Percentiles rank a stretch among this genome's conserved stretches.
These are phyloP conservation scores for Cinchona pubescens DNA, from an alignment of 257 asterid species.

Conservation along the genomic window DNA sequence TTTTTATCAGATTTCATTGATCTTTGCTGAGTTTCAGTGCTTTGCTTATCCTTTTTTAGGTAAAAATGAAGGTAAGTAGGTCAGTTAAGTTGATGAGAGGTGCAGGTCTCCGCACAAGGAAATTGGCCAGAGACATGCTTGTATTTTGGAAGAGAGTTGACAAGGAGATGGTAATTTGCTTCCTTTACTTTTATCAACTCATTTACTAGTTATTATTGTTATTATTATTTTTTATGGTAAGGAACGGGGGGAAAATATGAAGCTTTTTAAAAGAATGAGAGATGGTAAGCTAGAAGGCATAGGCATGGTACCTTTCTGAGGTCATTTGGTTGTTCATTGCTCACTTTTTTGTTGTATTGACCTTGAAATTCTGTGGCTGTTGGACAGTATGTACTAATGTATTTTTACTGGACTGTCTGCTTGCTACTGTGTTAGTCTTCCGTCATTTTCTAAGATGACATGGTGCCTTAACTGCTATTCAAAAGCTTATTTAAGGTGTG, in stretches of 20 bases:
- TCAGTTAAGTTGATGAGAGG: slow-evolving; percentile 86
- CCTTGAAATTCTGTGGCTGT: not conserved
- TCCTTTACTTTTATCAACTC: slow-evolving; percentile 9
- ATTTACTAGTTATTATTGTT: not conserved
- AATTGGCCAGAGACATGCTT: slow-evolving; percentile 89
- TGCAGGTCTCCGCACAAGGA: slow-evolving; percentile 83
- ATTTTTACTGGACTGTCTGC: not conserved
- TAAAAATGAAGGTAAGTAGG: slow-evolving; percentile 86
- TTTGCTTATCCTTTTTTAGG: slow-evolving; percentile 46
- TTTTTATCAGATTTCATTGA: not conserved
- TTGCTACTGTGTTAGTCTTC: no score
- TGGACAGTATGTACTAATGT: not conserved
- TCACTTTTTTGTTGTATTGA: not conserved
- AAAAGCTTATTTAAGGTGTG: not conserved
- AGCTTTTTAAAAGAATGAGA: not conserved
- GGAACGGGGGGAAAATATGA: not conserved
- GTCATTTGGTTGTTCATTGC: not conserved
- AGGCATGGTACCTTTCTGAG: not conserved
- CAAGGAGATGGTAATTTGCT: slow-evolving; percentile 83
- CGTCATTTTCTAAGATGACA: not conserved
- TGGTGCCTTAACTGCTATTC: not conserved
- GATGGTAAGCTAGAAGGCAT: not conserved
- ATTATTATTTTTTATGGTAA: no score
- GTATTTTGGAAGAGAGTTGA: slow-evolving; percentile 98
- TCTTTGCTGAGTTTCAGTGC: not conserved